These are phyloP conservation scores for Mycena amicta DNA, from an alignment of 768 basidiomycete genomes.

Conservation along the genomic window DNA sequence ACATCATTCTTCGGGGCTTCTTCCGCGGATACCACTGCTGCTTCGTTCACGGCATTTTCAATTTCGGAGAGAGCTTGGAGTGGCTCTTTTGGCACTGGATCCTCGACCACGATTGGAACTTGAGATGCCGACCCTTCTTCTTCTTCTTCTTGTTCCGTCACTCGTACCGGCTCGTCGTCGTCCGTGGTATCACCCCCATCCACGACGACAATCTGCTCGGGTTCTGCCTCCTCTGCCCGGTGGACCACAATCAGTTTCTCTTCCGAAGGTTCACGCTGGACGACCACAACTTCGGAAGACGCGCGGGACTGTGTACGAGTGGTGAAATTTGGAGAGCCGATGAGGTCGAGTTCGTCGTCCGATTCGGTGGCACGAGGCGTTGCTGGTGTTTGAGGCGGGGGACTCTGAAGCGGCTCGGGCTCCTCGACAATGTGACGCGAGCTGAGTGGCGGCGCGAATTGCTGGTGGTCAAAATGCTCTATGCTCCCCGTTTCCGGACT, in stretches of 20 bases:
- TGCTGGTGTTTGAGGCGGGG: conserved; percentile 17
- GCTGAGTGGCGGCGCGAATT: neutral
- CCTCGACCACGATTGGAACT: conserved; percentile 17
- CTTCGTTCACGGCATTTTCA: neutral
- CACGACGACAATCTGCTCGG: conserved; percentile 5
- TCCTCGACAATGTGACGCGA: neutral
- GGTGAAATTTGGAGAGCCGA: conserved; percentile 31
- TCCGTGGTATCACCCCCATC: conserved; percentile 14
- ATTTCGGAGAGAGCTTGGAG: too few species aligned
- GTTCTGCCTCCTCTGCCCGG: conserved; percentile 12
- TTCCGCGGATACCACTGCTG: conserved; percentile 12
- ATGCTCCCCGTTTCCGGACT: conserved; percentile 48
- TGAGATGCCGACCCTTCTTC: conserved; percentile 1
- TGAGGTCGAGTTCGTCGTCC: conserved; percentile 45
- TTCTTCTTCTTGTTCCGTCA: neutral
- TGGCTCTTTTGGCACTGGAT: neutral
- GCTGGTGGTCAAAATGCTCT: conserved; percentile 33
- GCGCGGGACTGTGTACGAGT: conserved; percentile 14
- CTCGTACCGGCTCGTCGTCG: conserved; percentile 21
- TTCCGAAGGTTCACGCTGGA: conserved; percentile 2
- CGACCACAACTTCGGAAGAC: conserved; percentile 10
- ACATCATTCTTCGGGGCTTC: conserved; percentile 19
- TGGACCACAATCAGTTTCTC: conserved; percentile 14
- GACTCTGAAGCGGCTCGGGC: conserved; percentile 9
- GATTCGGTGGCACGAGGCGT: conserved; percentile 20